phyloP scores from a whole-genome alignment of 139 green algal genomes.

The Pleodorina starrii region DNA sequence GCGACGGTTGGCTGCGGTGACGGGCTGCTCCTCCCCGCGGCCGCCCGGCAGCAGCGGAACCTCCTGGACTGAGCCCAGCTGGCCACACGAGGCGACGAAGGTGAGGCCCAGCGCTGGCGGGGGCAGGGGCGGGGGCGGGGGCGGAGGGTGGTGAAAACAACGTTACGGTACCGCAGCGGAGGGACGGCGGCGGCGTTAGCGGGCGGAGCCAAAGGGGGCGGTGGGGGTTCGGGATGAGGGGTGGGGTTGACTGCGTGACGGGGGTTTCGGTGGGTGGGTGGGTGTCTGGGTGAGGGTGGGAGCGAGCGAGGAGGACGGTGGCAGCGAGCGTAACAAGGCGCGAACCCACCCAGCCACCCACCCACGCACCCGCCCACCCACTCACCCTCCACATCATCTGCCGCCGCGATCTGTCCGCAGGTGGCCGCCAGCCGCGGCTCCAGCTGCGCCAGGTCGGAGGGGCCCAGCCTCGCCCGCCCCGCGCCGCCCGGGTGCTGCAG shows the following conservation, averaged over 20 bases:
- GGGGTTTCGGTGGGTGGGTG: too few species aligned
- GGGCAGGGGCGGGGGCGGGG: too few species aligned
- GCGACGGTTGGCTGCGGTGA: background rate
- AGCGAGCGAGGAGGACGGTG: too few species aligned
- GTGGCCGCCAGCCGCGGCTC: slow-evolving; percentile 24
- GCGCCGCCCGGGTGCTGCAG: slow-evolving; percentile 13
- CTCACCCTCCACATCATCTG: slow-evolving; percentile 23
- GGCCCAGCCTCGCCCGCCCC: background rate
- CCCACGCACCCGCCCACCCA: background rate
- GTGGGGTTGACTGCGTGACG: too few species aligned
- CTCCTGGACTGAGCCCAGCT: slow-evolving; percentile 17
- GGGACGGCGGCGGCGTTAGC: too few species aligned
- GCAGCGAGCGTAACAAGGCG: too few species aligned
- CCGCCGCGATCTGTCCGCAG: background rate
- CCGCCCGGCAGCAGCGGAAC: slow-evolving; percentile 40
- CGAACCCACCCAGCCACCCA: too few species aligned
- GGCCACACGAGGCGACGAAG: slow-evolving; percentile 25
- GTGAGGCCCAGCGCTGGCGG: slow-evolving; percentile 12
- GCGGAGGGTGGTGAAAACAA: too few species aligned
- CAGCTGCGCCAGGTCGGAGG: slow-evolving; percentile 40
- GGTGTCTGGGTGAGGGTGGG: too few species aligned
- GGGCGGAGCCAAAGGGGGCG: too few species aligned
- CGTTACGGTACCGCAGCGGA: too few species aligned
- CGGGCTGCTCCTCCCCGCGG: background rate
- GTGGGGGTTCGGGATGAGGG: too few species aligned